A percentile compares a stretch with the other conserved stretches of the same genome.
Conservation (phyloP, 2,329 filamentous ascomycete genomes). For the Lachnellula subtilissima region DNA sequence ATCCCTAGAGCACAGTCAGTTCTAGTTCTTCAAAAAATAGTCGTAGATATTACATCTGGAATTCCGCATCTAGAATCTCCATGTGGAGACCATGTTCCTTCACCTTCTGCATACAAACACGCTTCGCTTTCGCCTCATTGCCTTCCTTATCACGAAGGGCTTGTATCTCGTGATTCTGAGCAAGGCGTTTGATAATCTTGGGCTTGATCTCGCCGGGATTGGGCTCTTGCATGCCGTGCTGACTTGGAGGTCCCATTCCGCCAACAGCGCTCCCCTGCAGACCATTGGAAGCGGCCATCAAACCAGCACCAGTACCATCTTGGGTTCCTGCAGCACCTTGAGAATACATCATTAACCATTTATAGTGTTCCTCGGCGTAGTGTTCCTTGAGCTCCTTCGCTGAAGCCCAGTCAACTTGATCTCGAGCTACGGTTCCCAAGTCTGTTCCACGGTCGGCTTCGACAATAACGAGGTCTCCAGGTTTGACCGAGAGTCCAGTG, state of each 20-base stretch:
- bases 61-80: constrained; percentile 98
- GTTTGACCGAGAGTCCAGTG: constrained; percentile 83
- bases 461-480: constrained; percentile 92
- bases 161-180: constrained; percentile 85
- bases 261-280: constrained; percentile 67
- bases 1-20: constrained; percentile 56
- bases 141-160: constrained; percentile 92
- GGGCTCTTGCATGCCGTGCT: constrained; percentile 69
- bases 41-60: constrained; percentile 75
- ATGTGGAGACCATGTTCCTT: constrained; percentile 91
- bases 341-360: constrained; percentile 98
- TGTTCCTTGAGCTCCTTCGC: constrained; percentile 88
- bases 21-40: constrained; percentile 7
- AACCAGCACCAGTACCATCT: constrained; percentile 56
- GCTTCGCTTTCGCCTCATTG: constrained; percentile 94
- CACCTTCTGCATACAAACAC: constrained; percentile 94
- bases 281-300: constrained; percentile 59
- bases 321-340: constrained; percentile 64
- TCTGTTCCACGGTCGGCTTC: constrained; percentile 96
- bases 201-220: constrained; percentile 77
- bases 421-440: constrained; percentile 83
- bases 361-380: constrained; percentile 92
- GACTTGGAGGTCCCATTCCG: constrained; percentile 70
- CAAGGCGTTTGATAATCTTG: constrained; percentile 93
- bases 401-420: constrained; percentile 80